phyloP scores from a whole-genome alignment of 768 basidiomycete genomes.

The Macrolepiota fuliginosa region DNA sequence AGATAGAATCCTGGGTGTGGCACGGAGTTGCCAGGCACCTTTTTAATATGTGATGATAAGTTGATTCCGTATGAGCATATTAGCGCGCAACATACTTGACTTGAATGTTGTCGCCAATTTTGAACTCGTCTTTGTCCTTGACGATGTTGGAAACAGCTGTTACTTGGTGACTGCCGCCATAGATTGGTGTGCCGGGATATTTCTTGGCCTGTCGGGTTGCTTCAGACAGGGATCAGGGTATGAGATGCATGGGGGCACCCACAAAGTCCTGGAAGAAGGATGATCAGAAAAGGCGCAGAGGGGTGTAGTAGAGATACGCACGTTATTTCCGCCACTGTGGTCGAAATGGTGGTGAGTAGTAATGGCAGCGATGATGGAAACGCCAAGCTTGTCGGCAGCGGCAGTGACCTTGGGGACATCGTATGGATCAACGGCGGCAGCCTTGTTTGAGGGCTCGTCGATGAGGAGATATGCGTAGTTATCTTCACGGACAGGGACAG shows the following conservation, averaged over 20 bases:
- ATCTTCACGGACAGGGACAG: conserved; percentile 76
- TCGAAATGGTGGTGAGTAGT: conserved; percentile 94
- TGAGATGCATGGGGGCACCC: conserved; percentile 22
- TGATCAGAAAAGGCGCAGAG: background rate
- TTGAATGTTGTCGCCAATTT: conserved; percentile 58
- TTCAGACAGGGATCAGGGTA: background rate
- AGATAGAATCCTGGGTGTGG: conserved; percentile 96
- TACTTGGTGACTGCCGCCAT: conserved; percentile 77
- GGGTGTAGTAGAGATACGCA: conserved; percentile 23
- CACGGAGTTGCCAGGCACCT: conserved; percentile 88
- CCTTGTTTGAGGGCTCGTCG: conserved; percentile 62
- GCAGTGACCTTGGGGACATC: conserved; percentile 68
- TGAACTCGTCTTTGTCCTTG: conserved; percentile 80
- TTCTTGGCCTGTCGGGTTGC: conserved; percentile 32
- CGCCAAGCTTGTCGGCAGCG: conserved; percentile 58
- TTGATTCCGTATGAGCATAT: conserved; percentile 9
- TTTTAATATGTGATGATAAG: background rate
- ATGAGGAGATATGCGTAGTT: conserved; percentile 86
- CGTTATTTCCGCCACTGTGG: conserved; percentile 86
- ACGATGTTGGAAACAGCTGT: conserved; percentile 70
- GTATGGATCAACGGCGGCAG: conserved; percentile 80
- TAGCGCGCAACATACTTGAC: conserved; percentile 44
- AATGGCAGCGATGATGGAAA: conserved; percentile 67
- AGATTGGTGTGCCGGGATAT: conserved; percentile 54
- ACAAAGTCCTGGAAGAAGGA: conserved; percentile 45